These are phyloP conservation scores for Coccomyxa subellipsoidea DNA, from an alignment of 163 green algal genomes.

Conservation along the genomic window DNA sequence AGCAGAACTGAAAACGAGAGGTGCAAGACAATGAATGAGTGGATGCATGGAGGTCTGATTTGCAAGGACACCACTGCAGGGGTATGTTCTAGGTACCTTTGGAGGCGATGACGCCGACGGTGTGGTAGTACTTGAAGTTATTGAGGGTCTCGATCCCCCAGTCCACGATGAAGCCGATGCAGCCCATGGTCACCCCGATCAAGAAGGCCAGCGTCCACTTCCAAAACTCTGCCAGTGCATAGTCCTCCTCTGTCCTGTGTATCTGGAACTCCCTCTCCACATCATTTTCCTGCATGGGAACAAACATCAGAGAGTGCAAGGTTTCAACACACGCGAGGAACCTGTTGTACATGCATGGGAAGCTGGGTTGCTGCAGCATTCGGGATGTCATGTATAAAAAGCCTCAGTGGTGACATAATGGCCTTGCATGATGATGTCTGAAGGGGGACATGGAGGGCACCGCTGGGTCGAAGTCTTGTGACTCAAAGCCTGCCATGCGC, in stretches of 20 bases:
- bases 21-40: too few relatives aligned
- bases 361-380: too few relatives aligned
- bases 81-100: neutral
- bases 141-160: constrained; percentile 43
- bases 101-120: constrained; percentile 3
- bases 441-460: constrained; percentile 5
- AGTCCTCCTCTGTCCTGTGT: constrained; percentile 43
- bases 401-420: too few relatives aligned
- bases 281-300: constrained; percentile 38
- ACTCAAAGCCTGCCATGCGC: constrained; percentile 41
- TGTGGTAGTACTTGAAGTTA: constrained; percentile 27
- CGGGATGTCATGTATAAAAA: too few relatives aligned
- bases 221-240: constrained; percentile 34
- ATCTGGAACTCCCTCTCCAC: constrained; percentile 43
- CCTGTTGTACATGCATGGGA: too few relatives aligned
- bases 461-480: constrained; percentile 34
- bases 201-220: constrained; percentile 40
- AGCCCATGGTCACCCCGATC: constrained; percentile 44
- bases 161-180: constrained; percentile 43
- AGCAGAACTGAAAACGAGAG: too few relatives aligned
- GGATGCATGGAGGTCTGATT: too few relatives aligned
- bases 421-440: too few relatives aligned
- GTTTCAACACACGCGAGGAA: too few relatives aligned
- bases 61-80: neutral
- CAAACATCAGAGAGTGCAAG: too few relatives aligned